phyloP scores from a whole-genome alignment of 164 flowering plant species.

The Stephania yunnanensis region DNA sequence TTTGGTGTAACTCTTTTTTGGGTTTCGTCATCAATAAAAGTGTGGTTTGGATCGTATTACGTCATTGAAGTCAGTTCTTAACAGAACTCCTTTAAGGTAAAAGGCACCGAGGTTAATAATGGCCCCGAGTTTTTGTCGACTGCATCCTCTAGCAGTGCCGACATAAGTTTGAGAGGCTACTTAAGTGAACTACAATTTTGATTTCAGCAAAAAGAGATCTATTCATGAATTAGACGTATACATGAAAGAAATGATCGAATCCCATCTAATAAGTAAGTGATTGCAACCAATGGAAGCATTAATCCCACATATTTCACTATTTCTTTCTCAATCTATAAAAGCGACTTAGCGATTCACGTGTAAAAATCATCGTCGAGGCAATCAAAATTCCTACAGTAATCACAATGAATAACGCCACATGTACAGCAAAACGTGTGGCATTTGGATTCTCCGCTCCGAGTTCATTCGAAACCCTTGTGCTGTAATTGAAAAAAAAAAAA shows the following conservation, averaged over 20 bases:
- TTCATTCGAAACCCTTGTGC: constrained; percentile 82
- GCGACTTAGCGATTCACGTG: constrained; percentile 54
- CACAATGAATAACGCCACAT: constrained; percentile 40
- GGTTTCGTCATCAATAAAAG: no score
- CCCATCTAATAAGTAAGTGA: constrained; percentile 57
- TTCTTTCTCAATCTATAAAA: constrained; percentile 60
- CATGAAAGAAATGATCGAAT: constrained; percentile 79
- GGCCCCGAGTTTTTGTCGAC: constrained; percentile 87
- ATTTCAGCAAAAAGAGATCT: no score
- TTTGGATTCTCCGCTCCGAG: constrained; percentile 66
- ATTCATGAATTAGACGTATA: not conserved
- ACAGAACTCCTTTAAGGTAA: constrained; percentile 63
- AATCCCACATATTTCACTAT: constrained; percentile 49
- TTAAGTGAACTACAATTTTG: not conserved
- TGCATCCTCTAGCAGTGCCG: constrained; percentile 82
- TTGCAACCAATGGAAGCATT: constrained; percentile 67
- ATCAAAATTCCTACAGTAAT: constrained; percentile 37
- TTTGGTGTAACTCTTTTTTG: no score
- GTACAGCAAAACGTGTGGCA: constrained; percentile 52
- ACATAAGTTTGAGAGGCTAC: not conserved
- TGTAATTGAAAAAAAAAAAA: constrained; percentile 11
- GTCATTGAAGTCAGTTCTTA: no score
- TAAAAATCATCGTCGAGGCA: constrained; percentile 37
- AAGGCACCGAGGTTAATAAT: constrained; percentile 60
- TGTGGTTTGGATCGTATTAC: no score